Base-by-base conservation (phyloP, 108 stramenopile species). In the Nitzschia palea region DNA sequence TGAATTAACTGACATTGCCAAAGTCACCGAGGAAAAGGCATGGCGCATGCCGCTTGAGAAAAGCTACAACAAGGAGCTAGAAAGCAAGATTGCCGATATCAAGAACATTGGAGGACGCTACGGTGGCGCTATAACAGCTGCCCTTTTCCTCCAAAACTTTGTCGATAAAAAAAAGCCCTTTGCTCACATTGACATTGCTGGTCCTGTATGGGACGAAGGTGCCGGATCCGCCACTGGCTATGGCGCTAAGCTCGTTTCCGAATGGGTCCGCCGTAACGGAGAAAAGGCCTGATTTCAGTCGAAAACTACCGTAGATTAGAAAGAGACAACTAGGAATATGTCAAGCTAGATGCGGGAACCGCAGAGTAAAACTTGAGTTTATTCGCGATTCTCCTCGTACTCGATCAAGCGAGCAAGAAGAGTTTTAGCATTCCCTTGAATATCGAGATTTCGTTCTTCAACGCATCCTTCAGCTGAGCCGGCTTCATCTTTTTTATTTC, bases 151-250 rank as follows among this genome's bases (percentile, higher is more conserved):
- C 68, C 79, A 88, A 65, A 86, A 97, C 62, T 97, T 97, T 61
- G 96, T 97, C 18, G 66, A 66, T 54, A 90, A 87, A 73, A 90
- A 94, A 72, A 91, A 91, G 74, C 92, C 90, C 4, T 95, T 60
- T 34, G 56, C 55, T 25, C 90, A 95, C 61, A 85, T 95, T 61
- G 90, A 92, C 48, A 92, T 95, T 78, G 94, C 94, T 61, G 94
- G 94, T 42, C 94, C 94, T n/a, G 94, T 97, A 4, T 98, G 98
- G 98, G 86, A 89, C 58, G 82, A 85, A 52, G 82, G 85, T 64
- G 65, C 31, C 33, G 94, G 93, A 8, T 54, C 55, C 2, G 93
- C 94, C 35, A 98, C 97, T 28, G 98, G 98, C 20, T 97, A 89
- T 72, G 98, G 98, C 26, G 90, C 95, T 6, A 91, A 93, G 78